Conservation (phyloP, 2,329 filamentous ascomycete genomes). For the Apiospora pterosperma region DNA sequence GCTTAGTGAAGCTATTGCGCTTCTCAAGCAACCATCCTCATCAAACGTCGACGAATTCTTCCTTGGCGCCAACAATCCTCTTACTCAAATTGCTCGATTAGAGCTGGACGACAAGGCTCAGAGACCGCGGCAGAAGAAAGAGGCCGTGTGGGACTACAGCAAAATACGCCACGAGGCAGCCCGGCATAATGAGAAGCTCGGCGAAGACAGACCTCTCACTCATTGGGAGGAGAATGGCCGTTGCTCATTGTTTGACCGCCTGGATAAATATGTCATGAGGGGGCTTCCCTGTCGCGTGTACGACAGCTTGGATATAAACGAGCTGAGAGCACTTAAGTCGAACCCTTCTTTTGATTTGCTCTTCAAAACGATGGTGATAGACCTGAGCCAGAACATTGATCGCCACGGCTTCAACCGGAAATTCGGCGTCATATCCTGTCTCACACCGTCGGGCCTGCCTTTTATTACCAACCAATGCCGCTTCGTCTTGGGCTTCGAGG, state of each 20-base stretch:
- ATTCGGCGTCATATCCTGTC: constrained; percentile 61
- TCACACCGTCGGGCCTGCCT: constrained; percentile 63
- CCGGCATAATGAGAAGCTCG: constrained; percentile 47
- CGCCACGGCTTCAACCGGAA: constrained; percentile 43
- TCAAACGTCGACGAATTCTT: constrained; percentile 61
- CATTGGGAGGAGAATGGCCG: constrained; percentile 54
- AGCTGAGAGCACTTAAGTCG: constrained; percentile 41
- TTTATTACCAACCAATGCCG: constrained; percentile 60
- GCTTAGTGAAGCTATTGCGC: constrained; percentile 43
- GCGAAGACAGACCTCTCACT: constrained; percentile 54
- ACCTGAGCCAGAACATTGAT: constrained; percentile 73
- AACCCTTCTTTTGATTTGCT: constrained; percentile 43
- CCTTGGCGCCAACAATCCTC: constrained; percentile 49
- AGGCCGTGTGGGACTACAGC: constrained; percentile 52
- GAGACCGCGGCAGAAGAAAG: constrained; percentile 21
- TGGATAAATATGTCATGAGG: constrained; percentile 31
- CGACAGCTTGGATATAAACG: constrained; percentile 64
- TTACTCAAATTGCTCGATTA: constrained; percentile 48
- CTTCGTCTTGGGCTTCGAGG: constrained; percentile 59
- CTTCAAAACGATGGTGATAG: constrained; percentile 46
- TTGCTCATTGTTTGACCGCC: constrained; percentile 24
- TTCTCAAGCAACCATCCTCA: constrained; percentile 55
- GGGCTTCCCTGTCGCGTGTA: constrained; percentile 56
- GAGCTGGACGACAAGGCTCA: constrained; percentile 36
- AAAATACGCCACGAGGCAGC: constrained; percentile 56